These are phyloP conservation scores for Lentinula lateritia DNA, from an alignment of 768 basidiomycete species.

Conservation along the genomic window DNA sequence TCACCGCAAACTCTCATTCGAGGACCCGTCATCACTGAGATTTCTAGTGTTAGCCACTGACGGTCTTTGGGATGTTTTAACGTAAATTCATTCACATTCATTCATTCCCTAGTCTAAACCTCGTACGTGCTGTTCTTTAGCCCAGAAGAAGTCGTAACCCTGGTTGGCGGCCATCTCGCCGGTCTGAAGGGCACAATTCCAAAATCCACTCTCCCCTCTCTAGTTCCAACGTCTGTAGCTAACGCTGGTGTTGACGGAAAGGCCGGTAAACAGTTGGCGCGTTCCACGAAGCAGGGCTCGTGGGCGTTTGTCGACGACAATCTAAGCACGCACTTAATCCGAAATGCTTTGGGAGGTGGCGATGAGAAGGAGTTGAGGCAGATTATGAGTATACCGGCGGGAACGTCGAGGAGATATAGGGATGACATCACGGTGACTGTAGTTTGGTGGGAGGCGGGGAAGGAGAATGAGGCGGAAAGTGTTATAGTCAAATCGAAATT, in stretches of 20 bases:
- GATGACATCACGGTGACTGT: constrained; percentile 87
- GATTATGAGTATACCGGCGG: constrained; percentile 78
- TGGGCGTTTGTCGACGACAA: constrained; percentile 84
- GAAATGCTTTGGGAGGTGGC: constrained; percentile 90
- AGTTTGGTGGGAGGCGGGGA: constrained; percentile 76
- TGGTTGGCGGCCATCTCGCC: constrained; percentile 77
- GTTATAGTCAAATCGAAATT: constrained; percentile 43
- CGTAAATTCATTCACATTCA: constrained; percentile 19
- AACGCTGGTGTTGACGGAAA: constrained; percentile 45
- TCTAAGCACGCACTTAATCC: constrained; percentile 74
- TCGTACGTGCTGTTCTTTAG: constrained; percentile 23
- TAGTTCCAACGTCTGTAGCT: constrained; percentile 46
- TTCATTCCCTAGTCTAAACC: background rate
- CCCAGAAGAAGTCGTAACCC: constrained; percentile 82
- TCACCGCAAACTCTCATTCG: constrained; percentile 61
- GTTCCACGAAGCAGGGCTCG: constrained; percentile 32
- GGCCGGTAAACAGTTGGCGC: constrained; percentile 54
- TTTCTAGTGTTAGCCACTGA: constrained; percentile 92
- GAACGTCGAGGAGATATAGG: constrained; percentile 67
- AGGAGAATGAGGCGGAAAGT: constrained; percentile 33
- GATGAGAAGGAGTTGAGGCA: constrained; percentile 52
- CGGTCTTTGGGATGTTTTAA: constrained; percentile 69
- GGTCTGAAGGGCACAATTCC: constrained; percentile 63
- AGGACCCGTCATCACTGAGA: constrained; percentile 36
- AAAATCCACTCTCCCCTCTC: constrained; percentile 47